phyloP scores from a whole-genome alignment of 202 grass and related monocot species.

The Saccharum hybrid region DNA sequence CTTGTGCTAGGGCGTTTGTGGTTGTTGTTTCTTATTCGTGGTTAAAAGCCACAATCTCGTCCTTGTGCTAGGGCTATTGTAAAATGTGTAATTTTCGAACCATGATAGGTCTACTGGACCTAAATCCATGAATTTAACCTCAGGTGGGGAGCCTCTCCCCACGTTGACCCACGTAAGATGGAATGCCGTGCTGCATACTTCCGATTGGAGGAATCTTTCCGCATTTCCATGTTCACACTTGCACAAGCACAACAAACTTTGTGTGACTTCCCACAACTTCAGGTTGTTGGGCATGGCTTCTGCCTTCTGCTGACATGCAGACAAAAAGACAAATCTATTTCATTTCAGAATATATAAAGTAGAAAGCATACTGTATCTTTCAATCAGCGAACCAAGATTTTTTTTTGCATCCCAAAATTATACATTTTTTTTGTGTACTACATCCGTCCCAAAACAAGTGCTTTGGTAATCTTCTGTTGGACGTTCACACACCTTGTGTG shows the following conservation, averaged over 20 bases:
- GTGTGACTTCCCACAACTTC: slow-evolving; percentile 6
- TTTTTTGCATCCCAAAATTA: neutral
- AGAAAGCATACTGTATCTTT: neutral
- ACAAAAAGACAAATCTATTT: neutral
- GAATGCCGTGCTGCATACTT: neutral
- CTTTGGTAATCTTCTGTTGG: neutral
- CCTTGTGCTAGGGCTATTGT: no score
- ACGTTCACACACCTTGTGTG: slow-evolving; percentile 52
- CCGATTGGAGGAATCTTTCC: neutral
- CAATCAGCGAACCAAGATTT: neutral
- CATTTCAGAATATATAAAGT: neutral
- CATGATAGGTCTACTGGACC: no score
- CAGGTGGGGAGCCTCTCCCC: no score
- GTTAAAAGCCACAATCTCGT: no score
- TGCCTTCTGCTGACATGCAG: neutral
- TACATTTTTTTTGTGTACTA: neutral
- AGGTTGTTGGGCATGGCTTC: neutral
- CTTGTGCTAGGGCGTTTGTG: no score
- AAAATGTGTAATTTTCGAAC: no score
- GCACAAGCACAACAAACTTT: neutral
- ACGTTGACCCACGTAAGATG: neutral
- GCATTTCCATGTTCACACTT: neutral
- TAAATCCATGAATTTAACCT: no score
- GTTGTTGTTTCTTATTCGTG: no score
- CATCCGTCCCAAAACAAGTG: neutral